Evolutionary conservation across 2,329 filamentous ascomycete species (phyloP).

Genomic region (Pseudogymnoascus sp.): DNA sequence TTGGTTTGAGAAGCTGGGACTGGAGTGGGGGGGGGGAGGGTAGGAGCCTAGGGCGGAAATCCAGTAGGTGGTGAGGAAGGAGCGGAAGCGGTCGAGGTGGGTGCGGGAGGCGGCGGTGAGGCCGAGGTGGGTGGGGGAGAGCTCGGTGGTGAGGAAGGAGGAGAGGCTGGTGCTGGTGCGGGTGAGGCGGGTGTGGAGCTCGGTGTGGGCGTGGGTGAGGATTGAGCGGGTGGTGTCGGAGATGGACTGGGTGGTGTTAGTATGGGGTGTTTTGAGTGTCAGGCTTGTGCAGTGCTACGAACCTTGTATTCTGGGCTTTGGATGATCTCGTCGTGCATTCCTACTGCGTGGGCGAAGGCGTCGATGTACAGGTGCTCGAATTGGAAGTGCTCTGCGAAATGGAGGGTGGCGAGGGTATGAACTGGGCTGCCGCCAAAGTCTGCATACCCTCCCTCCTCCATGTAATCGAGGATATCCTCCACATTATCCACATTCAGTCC

Average conservation of each 20-base stretch:
- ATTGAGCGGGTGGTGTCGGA: conserved; percentile 52
- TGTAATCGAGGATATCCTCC: conserved; percentile 54
- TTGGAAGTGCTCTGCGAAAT: conserved; percentile 58
- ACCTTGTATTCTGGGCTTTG: conserved; percentile 54
- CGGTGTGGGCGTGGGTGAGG: conserved; percentile 52
- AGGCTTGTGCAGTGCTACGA: conserved; percentile 24
- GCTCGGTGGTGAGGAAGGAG: conserved; percentile 63
- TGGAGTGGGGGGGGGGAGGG: conserved; percentile 44
- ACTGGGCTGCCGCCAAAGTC: conserved; percentile 57
- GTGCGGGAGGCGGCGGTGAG: conserved; percentile 51
- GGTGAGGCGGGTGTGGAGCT: conserved; percentile 57
- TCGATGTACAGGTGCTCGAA: conserved; percentile 60
- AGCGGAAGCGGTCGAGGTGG: conserved; percentile 66
- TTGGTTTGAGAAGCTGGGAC: conserved; percentile 46
- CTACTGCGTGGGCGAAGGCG: conserved; percentile 70
- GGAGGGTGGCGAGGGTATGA: conserved; percentile 60
- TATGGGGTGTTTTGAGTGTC: neutral
- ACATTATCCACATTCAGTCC: conserved; percentile 46
- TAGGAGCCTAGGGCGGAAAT: conserved; percentile 61
- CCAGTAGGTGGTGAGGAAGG: conserved; percentile 61
- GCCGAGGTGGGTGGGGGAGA: conserved; percentile 59
- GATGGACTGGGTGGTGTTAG: conserved; percentile 34
- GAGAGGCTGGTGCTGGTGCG: conserved; percentile 50
- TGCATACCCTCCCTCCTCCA: conserved; percentile 62
- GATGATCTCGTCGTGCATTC: conserved; percentile 59